These are phyloP conservation scores for Kondoa malvinella DNA, from an alignment of 768 basidiomycete species.

Conservation along the genomic window DNA sequence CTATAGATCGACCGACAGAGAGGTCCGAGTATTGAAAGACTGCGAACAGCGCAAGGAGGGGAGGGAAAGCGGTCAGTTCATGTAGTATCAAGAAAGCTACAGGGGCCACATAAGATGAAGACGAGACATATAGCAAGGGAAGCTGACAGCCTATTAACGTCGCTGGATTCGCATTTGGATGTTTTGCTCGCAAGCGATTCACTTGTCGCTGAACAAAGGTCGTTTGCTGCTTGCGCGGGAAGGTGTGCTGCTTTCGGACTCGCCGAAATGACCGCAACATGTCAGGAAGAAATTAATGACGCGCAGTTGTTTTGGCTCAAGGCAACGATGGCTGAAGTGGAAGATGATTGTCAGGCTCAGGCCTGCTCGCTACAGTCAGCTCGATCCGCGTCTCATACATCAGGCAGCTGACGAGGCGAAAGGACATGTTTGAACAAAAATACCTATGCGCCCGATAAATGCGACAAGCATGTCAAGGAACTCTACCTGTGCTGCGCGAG, in stretches of 20 bases:
- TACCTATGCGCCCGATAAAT: background rate
- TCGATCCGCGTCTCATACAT: background rate
- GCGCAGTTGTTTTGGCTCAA: no score
- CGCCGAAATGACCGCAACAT: background rate
- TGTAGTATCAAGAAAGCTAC: background rate
- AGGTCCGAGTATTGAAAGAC: background rate
- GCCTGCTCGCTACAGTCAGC: background rate
- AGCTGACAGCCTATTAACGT: background rate
- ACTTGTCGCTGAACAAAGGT: background rate
- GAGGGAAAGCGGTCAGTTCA: background rate
- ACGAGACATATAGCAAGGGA: background rate
- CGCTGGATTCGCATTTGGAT: background rate
- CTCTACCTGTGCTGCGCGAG: background rate
- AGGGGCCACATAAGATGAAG: background rate
- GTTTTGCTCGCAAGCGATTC: background rate
- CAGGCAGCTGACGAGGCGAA: background rate
- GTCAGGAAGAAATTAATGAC: background rate
- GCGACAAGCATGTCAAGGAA: background rate
- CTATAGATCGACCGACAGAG: background rate
- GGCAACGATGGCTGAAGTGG: background rate
- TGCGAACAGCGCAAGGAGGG: background rate
- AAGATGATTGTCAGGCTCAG: background rate
- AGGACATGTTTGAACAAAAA: background rate
- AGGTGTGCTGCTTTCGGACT: background rate
- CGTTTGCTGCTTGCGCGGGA: background rate